Conservation (phyloP, 2,329 filamentous ascomycete species). For the Seiridium unicorne region DNA sequence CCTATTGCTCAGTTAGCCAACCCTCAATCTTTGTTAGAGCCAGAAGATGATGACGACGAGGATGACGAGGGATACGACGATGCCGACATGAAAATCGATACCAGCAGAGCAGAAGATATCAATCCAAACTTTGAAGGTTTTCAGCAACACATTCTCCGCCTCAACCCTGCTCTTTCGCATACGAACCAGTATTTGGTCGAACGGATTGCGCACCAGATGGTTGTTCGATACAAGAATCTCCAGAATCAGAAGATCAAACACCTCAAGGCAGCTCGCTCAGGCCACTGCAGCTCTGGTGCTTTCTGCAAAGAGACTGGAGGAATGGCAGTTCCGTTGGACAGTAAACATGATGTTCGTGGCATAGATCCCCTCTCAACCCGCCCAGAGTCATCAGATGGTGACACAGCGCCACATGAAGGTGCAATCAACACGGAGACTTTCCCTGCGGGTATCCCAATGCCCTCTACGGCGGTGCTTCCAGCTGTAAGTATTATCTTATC, state of each 20-base stretch:
- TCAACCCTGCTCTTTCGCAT: slow-evolving; percentile 68
- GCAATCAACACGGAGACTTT: slow-evolving; percentile 72
- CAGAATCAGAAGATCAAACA: slow-evolving; percentile 71
- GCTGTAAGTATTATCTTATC: slow-evolving; percentile 37
- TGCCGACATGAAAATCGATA: slow-evolving; percentile 59
- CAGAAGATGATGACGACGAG: slow-evolving; percentile 59
- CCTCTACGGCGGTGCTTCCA: slow-evolving; percentile 73
- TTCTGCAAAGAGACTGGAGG: slow-evolving; percentile 69
- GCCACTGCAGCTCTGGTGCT: slow-evolving; percentile 57
- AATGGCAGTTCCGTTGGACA: slow-evolving; percentile 59
- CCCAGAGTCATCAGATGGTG: slow-evolving; percentile 60
- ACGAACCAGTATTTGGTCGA: slow-evolving; percentile 66
- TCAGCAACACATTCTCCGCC: slow-evolving; percentile 65
- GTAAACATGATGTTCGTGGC: slow-evolving; percentile 57
- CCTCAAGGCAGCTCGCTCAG: slow-evolving; percentile 49
- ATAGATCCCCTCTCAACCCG: slow-evolving; percentile 53
- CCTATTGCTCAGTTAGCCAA: slow-evolving; percentile 48
- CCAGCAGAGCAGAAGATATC: slow-evolving; percentile 63
- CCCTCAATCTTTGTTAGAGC: slow-evolving; percentile 40
- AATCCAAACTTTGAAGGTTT: slow-evolving; percentile 76
- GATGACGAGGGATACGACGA: slow-evolving; percentile 57
- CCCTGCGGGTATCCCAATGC: slow-evolving; percentile 76
- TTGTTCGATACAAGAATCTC: slow-evolving; percentile 74
- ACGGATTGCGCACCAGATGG: slow-evolving; percentile 79
- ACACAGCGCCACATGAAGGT: slow-evolving; percentile 67